Evolutionary conservation across 2,329 filamentous ascomycete genomes (phyloP), one percentile per base, ranked within the genome.

Genomic region (Conoideocrella luteorostrata): DNA sequence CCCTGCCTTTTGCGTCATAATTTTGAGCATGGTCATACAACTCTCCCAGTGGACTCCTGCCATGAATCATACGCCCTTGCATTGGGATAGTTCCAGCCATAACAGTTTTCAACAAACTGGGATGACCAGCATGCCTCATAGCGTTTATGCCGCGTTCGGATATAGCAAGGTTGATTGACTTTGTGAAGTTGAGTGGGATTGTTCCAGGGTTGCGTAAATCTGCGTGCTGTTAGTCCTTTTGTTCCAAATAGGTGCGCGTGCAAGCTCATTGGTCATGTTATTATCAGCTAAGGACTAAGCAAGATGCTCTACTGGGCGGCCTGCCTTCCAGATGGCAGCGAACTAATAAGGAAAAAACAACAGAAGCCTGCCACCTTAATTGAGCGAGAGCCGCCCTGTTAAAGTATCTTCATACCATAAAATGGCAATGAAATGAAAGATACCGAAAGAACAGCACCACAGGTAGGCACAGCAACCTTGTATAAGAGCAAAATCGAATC

Each of bases 101-200:
- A 24, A 97, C 80, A 53, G 81, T 74, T 11, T 90, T 75, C 24
- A 95, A 70, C 28, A 97, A 75, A 3, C 72, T 75, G 3, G 78
- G 67, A 24, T 82, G 76, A 21, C 80, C 78, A 2, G 86, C 80
- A 54, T 86, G 72, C 41, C 78, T 77, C 66, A 98, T 83, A 18
- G 91, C 87, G 62, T 93, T 86, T 62, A 97, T 90, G 24, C 93
- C 93, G 46, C 93, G 82, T 62, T 97, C 90, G 0, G 93, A 97
- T 1, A 98, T 73, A 18, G 93, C 91, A 44, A 98, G 70, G 60
- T 98, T 98, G 71, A 98, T 98, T n/a, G 93, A 97, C 63, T 89
- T 95, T 48, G 90, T 95, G 60, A 96, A 96, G 65, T 96, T 96
- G 48, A 97, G 74, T 3, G 91, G 90, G 23, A 82, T 81, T 1